Evolutionary conservation across 306 rosid species (phyloP).

Genomic region (Astragalus membranaceus): DNA sequence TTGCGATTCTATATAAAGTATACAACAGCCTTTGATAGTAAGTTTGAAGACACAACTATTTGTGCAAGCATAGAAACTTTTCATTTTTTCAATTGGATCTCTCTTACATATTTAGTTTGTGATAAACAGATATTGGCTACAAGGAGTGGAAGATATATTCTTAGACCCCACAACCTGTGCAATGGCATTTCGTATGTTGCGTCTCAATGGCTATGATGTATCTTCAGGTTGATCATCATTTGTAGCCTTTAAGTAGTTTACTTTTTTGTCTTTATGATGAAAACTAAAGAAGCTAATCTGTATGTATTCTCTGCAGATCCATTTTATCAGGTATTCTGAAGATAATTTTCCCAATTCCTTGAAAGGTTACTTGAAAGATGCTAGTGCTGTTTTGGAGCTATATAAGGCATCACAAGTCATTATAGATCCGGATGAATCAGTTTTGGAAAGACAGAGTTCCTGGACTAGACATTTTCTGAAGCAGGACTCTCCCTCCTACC

Average conservation of each 20-base stretch:
- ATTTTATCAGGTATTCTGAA: constrained; percentile 51
- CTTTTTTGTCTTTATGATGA: neutral
- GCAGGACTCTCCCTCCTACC: constrained; percentile 23
- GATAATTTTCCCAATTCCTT: constrained; percentile 50
- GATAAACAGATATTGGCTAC: constrained; percentile 52
- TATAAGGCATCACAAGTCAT: constrained; percentile 65
- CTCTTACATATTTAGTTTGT: neutral
- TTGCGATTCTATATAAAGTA: neutral
- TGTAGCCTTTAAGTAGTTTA: neutral
- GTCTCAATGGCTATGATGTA: constrained; percentile 64
- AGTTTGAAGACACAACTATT: neutral
- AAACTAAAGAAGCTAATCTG: neutral
- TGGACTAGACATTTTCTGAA: constrained; percentile 56
- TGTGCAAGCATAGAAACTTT: neutral
- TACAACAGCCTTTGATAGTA: neutral
- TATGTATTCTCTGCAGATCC: constrained; percentile 45
- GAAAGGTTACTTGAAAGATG: constrained; percentile 71
- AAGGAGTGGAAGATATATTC: constrained; percentile 58
- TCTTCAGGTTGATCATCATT: constrained; percentile 45
- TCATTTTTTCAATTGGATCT: neutral
- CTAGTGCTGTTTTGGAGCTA: constrained; percentile 52
- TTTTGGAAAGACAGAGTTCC: constrained; percentile 43
- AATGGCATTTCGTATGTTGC: constrained; percentile 68
- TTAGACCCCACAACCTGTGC: constrained; percentile 68
- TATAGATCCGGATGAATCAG: constrained; percentile 52